phyloP scores from a whole-genome alignment of 495 filamentous ascomycete species.

The Podospora pseudopauciseta region DNA sequence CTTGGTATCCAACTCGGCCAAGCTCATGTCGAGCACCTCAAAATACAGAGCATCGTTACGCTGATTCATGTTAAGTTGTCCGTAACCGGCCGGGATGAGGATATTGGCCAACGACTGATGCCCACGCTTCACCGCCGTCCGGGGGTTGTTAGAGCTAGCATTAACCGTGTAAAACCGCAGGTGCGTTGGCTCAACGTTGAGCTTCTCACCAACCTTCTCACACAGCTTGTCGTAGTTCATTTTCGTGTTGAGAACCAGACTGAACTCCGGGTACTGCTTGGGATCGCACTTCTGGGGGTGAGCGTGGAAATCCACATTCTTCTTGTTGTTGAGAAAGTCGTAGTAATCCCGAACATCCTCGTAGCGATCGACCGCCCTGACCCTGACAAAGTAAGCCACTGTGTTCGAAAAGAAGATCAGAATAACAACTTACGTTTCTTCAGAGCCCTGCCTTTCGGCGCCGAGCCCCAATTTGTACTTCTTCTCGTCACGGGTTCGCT shows the following conservation, averaged over 20 bases:
- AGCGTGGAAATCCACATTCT: slow-evolving; percentile 64
- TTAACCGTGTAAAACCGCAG: slow-evolving; percentile 86
- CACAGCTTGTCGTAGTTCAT: slow-evolving; percentile 87
- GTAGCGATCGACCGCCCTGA: slow-evolving; percentile 33
- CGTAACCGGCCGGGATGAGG: slow-evolving; percentile 57
- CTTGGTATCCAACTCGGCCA: slow-evolving; percentile 89
- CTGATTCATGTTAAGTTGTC: slow-evolving; percentile 58
- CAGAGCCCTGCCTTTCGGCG: slow-evolving; percentile 23
- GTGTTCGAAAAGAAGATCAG: not conserved
- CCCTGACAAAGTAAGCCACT: not conserved
- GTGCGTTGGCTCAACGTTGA: slow-evolving; percentile 78
- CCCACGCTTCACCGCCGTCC: slow-evolving; percentile 66
- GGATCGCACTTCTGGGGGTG: slow-evolving; percentile 48
- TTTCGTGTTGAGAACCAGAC: slow-evolving; percentile 73
- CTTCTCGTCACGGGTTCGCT: slow-evolving; percentile 51
- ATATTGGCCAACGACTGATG: slow-evolving; percentile 66
- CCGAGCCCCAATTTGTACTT: slow-evolving; percentile 36
- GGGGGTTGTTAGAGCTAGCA: slow-evolving; percentile 66
- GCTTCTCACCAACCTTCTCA: slow-evolving; percentile 72
- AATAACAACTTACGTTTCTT: slow-evolving; percentile 28
- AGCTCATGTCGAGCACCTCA: slow-evolving; percentile 87
- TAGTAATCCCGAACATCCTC: slow-evolving; percentile 81
- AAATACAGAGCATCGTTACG: slow-evolving; percentile 76
- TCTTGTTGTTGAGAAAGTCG: slow-evolving; percentile 84
- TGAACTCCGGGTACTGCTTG: slow-evolving; percentile 57